These are phyloP conservation scores for Afroboletus lepidellus DNA, from an alignment of 1,284 basidiomycete species.

Conservation along the genomic window DNA sequence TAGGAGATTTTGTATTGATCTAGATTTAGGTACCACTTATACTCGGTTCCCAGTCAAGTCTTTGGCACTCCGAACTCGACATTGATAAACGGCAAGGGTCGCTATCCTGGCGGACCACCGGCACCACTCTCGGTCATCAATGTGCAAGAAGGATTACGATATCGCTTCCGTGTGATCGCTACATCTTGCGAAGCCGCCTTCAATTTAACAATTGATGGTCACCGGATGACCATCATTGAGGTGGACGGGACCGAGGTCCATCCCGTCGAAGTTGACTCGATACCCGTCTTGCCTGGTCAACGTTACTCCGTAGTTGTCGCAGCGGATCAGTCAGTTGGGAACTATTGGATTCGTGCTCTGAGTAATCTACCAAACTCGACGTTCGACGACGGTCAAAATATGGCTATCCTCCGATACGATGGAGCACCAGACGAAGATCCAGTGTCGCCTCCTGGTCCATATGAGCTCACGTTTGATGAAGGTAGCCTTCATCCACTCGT, in stretches of 20 bases:
- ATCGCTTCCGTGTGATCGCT: constrained; percentile 36
- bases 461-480: constrained; percentile 33
- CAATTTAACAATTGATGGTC: constrained; percentile 42
- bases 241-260: constrained; percentile 46
- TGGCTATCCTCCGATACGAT: constrained; percentile 53
- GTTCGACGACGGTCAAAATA: constrained; percentile 42
- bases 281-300: constrained; percentile 42
- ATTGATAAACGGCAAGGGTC: constrained; percentile 50
- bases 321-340: constrained; percentile 33
- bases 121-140: constrained; percentile 36
- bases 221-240: constrained; percentile 47
- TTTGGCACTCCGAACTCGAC: constrained; percentile 32
- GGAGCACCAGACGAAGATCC: constrained; percentile 46
- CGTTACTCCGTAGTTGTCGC: constrained; percentile 39
- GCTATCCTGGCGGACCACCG: constrained; percentile 36
- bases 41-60: constrained; percentile 12
- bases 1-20: background rate
- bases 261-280: constrained; percentile 41
- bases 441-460: constrained; percentile 30
- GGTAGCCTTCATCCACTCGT: constrained; percentile 34
- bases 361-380: background rate
- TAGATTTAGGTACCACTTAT: constrained; percentile 25
- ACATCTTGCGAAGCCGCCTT: constrained; percentile 37
- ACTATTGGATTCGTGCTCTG: constrained; percentile 46
- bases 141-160: constrained; percentile 25